Evolutionary conservation across 1,284 basidiomycete species (phyloP), one percentile per base, ranked within the genome.

Genomic region (Tylopilus orsonianus): DNA sequence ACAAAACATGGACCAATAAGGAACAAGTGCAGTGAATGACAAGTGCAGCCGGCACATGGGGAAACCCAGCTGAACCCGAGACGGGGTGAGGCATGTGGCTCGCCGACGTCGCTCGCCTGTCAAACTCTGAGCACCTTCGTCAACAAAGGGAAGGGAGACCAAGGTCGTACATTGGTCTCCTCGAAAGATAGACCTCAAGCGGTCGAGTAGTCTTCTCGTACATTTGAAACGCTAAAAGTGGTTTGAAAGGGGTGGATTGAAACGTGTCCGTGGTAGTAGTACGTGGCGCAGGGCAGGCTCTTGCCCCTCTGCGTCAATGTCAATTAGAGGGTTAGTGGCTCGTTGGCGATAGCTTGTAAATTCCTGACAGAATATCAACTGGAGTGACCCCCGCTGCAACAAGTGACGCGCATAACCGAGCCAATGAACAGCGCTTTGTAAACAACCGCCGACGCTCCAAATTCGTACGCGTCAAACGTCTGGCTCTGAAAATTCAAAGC

Each of bases 371-470:
- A 26, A 10, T 10, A 26, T 26, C 26, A 26, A n/a, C n/a, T n/a
- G n/a, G n/a, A n/a, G n/a, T n/a, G n/a, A n/a, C n/a, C n/a, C n/a
- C n/a, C n/a, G n/a, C n/a, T n/a, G n/a, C n/a, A n/a, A n/a, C n/a
- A n/a, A n/a, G n/a, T n/a, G n/a, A n/a, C n/a, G n/a, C n/a, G 38
- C 10, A 24, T 19, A 41, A 30, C 33, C 41, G 34, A 49, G 26
- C 19, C 27, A 45, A 39, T 39, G 12, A 29, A 12, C 22, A 14
- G 18, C 24, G 5, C 19, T 16, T 20, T 16, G 9, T 33, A 59
- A 60, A 62, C 26, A 61, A 65, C n/a, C 24, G 16, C 16, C 53
- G 59, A 62, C 49, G 62, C 40, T 46, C 59, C 57, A 40, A 56
- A 52, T 60, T 51, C 50, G 56, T 49, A 41, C 43, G 43, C 39